Evolutionary conservation across 2,329 filamentous ascomycete genomes (phyloP), one percentile per base, ranked within the genome.

Genomic region (Byssochlamys sp.): DNA sequence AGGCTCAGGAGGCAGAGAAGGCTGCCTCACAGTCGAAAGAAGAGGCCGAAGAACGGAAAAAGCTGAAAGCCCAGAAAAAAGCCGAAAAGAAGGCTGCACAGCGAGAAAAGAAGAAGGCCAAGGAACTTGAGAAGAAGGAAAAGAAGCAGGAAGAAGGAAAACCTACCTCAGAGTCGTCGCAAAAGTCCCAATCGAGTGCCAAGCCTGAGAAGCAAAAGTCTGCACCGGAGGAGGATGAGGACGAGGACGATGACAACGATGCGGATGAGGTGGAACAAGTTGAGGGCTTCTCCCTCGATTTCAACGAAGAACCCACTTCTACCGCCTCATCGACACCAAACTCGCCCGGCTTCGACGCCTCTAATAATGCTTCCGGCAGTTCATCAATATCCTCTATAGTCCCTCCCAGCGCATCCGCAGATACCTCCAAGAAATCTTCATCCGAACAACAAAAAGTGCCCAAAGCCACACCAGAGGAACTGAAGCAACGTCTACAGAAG

Each of bases 401-500:
- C 11, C 78, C 84, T 5, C 65, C 68, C 31, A 62, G 67, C 62
- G 63, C 68, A 58, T 59, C 60, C 52, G 65, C 63, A 59, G 65
- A 69, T 60, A 61, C 62, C 59, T 63, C 58, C 51, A 63, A 66
- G 35, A 61, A 62, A 53, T 59, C 66, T 49, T 59, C 66, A 57
- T 26, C 53, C 14, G 29, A n/a, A 60, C 68, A 69, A 67, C 81
- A 82, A 12, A 88, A 86, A 71, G 81, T 87, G 29, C 77, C 75
- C 59, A 87, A 87, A 57, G 78, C 84, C 61, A 86, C 91, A 68
- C 87, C 86, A 49, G 84, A 89, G 59, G 84, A 87, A 27, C 83
- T 96, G 52, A 86, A 88, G 67, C 84, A 87, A 58, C 87, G 91
- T 51, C 80, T 99, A 54, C 86, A 88, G 57, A 88, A 89, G 64